phyloP scores from a whole-genome alignment of 257 asterid species.

The Ballota nigra region DNA sequence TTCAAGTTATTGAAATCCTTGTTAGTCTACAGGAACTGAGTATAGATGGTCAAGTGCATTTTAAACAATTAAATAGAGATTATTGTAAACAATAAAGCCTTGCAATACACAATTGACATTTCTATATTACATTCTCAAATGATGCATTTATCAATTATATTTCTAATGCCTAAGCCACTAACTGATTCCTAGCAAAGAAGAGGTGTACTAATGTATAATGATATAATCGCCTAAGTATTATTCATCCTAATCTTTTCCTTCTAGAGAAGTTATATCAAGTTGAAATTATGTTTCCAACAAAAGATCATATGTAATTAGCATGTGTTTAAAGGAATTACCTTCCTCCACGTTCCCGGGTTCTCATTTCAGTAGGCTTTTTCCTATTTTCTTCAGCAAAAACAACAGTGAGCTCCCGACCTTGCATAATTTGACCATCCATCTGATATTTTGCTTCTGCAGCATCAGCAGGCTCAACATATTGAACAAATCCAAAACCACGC shows the following conservation, averaged over 20 bases:
- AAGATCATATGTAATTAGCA: too few relatives aligned
- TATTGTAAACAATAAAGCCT: too few relatives aligned
- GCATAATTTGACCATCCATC: slow-evolving; percentile 80
- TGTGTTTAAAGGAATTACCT: slow-evolving; percentile 32
- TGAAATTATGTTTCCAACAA: neutral
- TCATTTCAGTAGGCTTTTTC: slow-evolving; percentile 87
- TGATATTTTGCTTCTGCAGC: slow-evolving; percentile 91
- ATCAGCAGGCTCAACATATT: slow-evolving; percentile 86
- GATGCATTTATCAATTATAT: neutral
- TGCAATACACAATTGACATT: neutral
- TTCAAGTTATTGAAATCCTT: too few relatives aligned
- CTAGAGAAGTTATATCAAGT: too few relatives aligned
- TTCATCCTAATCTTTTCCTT: neutral
- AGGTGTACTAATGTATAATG: too few relatives aligned
- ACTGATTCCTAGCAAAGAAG: too few relatives aligned
- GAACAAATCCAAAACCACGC: slow-evolving; percentile 95
- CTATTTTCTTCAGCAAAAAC: slow-evolving; percentile 96
- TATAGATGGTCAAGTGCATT: neutral
- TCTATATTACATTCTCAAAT: neutral
- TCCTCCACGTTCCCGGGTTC: slow-evolving; percentile 68
- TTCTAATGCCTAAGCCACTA: neutral
- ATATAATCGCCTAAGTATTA: too few relatives aligned
- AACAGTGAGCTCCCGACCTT: slow-evolving; percentile 88
- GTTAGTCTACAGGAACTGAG: too few relatives aligned
- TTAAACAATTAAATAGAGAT: too few relatives aligned